Base-by-base conservation (phyloP, 2,329 filamentous ascomycete genomes). In the Cladosporium colombiae region DNA sequence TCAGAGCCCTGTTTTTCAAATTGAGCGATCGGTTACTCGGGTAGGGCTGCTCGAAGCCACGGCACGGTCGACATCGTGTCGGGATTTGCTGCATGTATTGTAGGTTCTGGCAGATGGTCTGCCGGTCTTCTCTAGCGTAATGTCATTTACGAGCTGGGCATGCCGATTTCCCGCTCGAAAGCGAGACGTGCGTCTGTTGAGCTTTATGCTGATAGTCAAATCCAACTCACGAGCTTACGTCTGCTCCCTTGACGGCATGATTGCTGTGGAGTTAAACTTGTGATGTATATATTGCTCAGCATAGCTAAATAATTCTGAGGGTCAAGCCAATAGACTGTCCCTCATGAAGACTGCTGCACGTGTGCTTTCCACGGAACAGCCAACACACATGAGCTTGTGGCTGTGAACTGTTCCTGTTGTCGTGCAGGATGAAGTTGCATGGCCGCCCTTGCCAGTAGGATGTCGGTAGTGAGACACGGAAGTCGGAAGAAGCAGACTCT, bases 401-500 rank as follows among this genome's bases (percentile, higher is more conserved):
- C n/a, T 4, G 23, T 21, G 40, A 46, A n/a, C 40, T 46, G 40
- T 3, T 23, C n/a, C 23, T 4, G 40, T 21, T 46, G 8, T 4
- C 4, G n/a, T 21, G n/a, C 16, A 16, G 40, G 40, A 46, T 46
- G 40, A 44, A n/a, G 37, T n/a, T 44, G 18, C 6, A n/a, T n/a
- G 37, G 18, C 37, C 16, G 37, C 2, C 18, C 37, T 40, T n/a
- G 50, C 16, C 7, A 14, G 1, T 27, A 27, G 27, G 27, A 55
- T 33, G 52, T 55, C 52, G 52, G 52, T 18, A 55, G 55, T 14
- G 31, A 18, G 6, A 18, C 4, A 16, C 18, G 55, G 55, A 27
- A 40, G 33, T 57, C 55, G 55, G 55, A 31, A 57, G 31, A 23
- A 23, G 55, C n/a, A 40, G 31, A 40, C 33, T 57, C 31, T 57